These are phyloP conservation scores for Phytophthora constricta DNA, from an alignment of 352 stramenopile species.

Conservation along the genomic window DNA sequence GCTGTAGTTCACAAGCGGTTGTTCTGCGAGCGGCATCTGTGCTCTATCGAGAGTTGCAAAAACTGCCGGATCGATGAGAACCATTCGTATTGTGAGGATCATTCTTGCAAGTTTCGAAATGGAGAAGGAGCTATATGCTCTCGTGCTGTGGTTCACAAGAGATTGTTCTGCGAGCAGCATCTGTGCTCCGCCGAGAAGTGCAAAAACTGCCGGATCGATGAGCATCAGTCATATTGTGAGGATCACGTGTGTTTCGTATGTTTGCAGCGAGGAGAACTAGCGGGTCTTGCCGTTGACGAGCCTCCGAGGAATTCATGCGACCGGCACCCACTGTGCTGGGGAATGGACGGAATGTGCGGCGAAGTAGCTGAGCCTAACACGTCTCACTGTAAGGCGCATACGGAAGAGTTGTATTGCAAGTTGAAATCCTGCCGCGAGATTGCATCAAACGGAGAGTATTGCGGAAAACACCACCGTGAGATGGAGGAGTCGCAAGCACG, in stretches of 20 bases:
- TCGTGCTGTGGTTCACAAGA: slow-evolving; percentile 29
- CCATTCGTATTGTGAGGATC: slow-evolving; percentile 54
- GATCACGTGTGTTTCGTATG: slow-evolving; percentile 73
- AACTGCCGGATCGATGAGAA: slow-evolving; percentile 30
- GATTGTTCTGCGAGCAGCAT: slow-evolving; percentile 51
- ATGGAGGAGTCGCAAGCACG: neutral
- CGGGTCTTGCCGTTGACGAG: slow-evolving; percentile 37
- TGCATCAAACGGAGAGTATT: slow-evolving; percentile 43
- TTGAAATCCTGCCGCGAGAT: slow-evolving; percentile 42
- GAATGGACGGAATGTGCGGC: slow-evolving; percentile 39
- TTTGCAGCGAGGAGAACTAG: slow-evolving; percentile 22
- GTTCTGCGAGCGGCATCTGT: slow-evolving; percentile 61
- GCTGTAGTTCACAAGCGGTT: slow-evolving; percentile 33
- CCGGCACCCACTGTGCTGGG: slow-evolving; percentile 61
- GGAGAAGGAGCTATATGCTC: slow-evolving; percentile 36
- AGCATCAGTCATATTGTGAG: slow-evolving; percentile 49
- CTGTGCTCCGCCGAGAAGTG: slow-evolving; percentile 50
- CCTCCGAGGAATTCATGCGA: slow-evolving; percentile 66
- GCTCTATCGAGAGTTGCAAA: slow-evolving; percentile 45
- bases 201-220: slow-evolving; percentile 38
- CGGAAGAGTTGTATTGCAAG: slow-evolving; percentile 42
- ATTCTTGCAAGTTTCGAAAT: slow-evolving; percentile 41
- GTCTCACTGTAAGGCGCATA: slow-evolving; percentile 56
- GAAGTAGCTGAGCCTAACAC: slow-evolving; percentile 37
- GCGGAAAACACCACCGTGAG: slow-evolving; percentile 32